These are phyloP conservation scores for Lentinula sp. DNA, from an alignment of 768 basidiomycete genomes.

Conservation along the genomic window DNA sequence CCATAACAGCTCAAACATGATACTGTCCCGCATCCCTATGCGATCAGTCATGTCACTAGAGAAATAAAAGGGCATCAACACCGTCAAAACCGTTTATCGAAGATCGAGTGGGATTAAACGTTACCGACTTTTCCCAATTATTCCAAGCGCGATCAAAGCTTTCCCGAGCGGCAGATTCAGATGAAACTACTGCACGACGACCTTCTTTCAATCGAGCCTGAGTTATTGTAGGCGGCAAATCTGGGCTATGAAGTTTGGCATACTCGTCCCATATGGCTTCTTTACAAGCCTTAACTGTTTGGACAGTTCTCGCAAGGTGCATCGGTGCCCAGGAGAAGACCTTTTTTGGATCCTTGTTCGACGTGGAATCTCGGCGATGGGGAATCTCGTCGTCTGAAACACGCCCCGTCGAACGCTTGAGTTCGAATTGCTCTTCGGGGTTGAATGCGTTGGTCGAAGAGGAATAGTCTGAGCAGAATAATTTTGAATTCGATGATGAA, in stretches of 20 bases:
- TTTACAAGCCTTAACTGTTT: conserved; percentile 55
- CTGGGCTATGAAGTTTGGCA: conserved; percentile 36
- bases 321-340: conserved; percentile 48
- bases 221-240: conserved; percentile 31
- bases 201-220: conserved; percentile 24
- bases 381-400: conserved; percentile 13
- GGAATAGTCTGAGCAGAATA: conserved; percentile 9
- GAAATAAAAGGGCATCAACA: conserved; percentile 8
- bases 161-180: conserved; percentile 34
- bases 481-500: neutral
- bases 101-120: neutral
- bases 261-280: conserved; percentile 68
- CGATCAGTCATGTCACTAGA: conserved; percentile 73
- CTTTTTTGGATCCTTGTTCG: conserved; percentile 15
- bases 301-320: conserved; percentile 59
- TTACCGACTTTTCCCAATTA: conserved; percentile 62
- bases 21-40: conserved; percentile 48
- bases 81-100: neutral
- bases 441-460: conserved; percentile 18
- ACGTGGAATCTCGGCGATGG: conserved; percentile 4
- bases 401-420: conserved; percentile 14
- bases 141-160: conserved; percentile 64
- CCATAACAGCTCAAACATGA: conserved; percentile 48
- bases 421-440: conserved; percentile 23
- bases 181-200: conserved; percentile 3